Evolutionary conservation across 2,329 filamentous ascomycete genomes (phyloP).

Genomic region (Ophiostoma sp.): DNA sequence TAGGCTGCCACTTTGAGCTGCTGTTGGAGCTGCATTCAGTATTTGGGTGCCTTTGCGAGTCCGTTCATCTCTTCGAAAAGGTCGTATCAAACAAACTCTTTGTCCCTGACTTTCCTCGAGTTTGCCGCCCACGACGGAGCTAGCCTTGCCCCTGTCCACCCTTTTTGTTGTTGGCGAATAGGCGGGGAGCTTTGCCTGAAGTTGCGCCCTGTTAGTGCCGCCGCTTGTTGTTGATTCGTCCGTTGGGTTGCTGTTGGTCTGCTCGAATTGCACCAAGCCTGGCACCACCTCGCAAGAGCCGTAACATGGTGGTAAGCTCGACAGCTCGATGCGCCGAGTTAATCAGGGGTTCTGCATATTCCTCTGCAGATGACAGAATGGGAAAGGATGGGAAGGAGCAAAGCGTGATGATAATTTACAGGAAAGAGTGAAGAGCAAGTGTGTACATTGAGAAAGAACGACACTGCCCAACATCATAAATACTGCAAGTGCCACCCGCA

Average conservation of each 20-base stretch:
- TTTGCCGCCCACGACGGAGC: constrained; percentile 7
- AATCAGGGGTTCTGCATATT: not conserved
- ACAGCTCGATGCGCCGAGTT: not conserved
- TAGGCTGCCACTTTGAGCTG: not conserved
- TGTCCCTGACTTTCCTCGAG: not conserved
- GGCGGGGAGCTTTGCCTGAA: not conserved
- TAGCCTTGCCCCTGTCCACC: constrained; percentile 3
- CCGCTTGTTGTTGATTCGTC: not conserved
- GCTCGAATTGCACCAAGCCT: too few species aligned
- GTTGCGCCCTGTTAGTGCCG: not conserved
- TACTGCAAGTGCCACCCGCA: not conserved
- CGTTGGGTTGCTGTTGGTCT: not conserved
- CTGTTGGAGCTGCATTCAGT: not conserved
- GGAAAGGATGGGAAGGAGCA: not conserved
- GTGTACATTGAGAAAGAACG: not conserved
- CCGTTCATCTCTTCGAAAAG: not conserved
- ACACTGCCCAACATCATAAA: not conserved
- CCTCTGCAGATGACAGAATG: not conserved
- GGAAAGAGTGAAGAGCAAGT: not conserved
- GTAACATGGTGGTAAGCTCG: not conserved
- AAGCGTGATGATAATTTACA: not conserved
- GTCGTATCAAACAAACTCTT: not conserved
- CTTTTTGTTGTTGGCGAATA: not conserved
- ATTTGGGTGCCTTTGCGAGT: not conserved
- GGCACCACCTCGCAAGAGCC: not conserved